Base-by-base conservation (phyloP, 768 basidiomycete species). In the Mrakia blollopis region DNA sequence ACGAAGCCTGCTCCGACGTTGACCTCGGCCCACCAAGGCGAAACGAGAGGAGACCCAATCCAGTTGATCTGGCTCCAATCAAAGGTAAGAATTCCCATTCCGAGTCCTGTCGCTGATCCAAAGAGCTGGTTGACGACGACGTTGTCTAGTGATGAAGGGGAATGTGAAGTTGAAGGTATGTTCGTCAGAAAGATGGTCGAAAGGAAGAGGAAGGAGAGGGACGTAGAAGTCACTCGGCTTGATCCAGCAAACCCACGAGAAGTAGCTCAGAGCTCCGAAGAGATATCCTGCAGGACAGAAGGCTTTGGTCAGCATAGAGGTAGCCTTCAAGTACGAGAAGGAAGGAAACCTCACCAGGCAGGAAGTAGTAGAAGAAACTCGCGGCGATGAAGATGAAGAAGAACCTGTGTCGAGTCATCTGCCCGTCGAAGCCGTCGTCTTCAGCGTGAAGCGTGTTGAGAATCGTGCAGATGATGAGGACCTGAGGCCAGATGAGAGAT, bases 401-500 rank as follows among this genome's bases (percentile, higher is more conserved):
- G 86, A 93, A 97, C 80, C 85, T 86, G 84, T 92, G 94, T 63
- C 96, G 85, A 32, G 89, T 88, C 82, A 93, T 89, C 3, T 88
- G 81, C 79, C 14, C 37, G 52, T 39, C 76, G 44, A 39, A 78
- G 72, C 78, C 88, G 75, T 92, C 93, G 74, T 97, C 93, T 81
- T 98, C 96, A 10, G 97, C 97, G 81, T 99, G 97, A 7, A 98
- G 85, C 9, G 96, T 96, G 83, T 99, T 99, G 82, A 99, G 86
- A 62, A 97, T 84, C 25, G 97, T 96, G 80, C 94, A 94, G 11
- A 90, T 89, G 74, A 98, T 91, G 57, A 99, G 86, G 82, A 97
- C 96, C 84, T 92, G 90, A 10, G 97, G 97, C 97, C 97, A 99
- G 61, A 98, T 92, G 93, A 99, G 93, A 80, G 91, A 92, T 6